Evolutionary conservation across 164 flowering plant genomes (phyloP).

Genomic region (Brasenia schreberi): DNA sequence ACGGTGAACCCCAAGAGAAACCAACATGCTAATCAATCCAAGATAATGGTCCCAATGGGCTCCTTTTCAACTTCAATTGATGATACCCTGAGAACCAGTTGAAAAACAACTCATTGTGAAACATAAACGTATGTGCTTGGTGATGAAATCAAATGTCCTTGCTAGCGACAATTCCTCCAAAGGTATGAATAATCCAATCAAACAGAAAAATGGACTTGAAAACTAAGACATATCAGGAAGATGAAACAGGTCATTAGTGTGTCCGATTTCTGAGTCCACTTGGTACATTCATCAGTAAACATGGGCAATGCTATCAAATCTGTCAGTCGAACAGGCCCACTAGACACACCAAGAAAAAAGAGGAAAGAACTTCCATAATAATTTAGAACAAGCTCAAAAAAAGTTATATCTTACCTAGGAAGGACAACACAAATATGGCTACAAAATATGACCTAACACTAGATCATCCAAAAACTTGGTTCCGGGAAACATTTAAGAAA

Average conservation of each 20-base stretch:
- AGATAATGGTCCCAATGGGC: constrained; percentile 51
- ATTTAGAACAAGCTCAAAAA: too few species aligned
- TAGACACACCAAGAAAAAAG: too few species aligned
- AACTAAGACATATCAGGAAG: neutral
- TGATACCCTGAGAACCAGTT: constrained; percentile 79
- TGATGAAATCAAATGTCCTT: neutral
- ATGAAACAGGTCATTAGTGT: neutral
- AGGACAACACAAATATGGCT: too few species aligned
- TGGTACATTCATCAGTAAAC: neutral
- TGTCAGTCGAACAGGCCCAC: too few species aligned
- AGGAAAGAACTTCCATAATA: too few species aligned
- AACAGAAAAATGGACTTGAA: neutral
- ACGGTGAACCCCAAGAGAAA: constrained; percentile 38
- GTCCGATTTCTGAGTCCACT: neutral
- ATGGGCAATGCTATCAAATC: neutral
- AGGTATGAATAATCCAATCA: neutral
- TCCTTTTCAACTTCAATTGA: constrained; percentile 78
- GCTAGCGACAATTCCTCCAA: neutral
- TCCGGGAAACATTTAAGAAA: neutral
- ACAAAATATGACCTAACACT: too few species aligned
- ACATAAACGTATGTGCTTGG: constrained; percentile 4
- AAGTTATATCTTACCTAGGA: too few species aligned
- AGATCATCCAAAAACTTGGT: too few species aligned
- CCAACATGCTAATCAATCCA: constrained; percentile 43
- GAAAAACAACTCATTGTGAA: constrained; percentile 37